phyloP scores from a whole-genome alignment of 352 stramenopile genomes.

The Phytophthora litchii region DNA sequence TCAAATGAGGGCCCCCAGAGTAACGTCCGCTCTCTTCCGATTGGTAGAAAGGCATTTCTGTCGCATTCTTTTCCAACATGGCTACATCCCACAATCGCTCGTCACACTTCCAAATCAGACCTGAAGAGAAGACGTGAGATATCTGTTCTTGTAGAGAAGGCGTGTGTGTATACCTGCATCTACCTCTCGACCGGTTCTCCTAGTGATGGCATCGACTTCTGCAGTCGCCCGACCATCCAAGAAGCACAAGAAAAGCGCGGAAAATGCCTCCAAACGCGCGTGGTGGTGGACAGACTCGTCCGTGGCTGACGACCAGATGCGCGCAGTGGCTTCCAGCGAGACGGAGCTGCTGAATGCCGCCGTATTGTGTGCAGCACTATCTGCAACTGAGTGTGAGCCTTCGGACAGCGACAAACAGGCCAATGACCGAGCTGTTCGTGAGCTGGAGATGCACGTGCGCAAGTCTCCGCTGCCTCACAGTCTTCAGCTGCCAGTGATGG shows the following conservation, averaged over 20 bases:
- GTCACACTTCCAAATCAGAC: conserved; percentile 17
- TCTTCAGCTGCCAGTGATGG: conserved; percentile 59
- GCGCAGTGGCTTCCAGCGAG: conserved; percentile 55
- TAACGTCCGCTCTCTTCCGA: conserved; percentile 2
- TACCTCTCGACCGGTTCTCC: not conserved
- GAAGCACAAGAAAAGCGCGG: conserved; percentile 7
- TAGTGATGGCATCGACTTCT: conserved; percentile 19
- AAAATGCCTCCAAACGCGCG: conserved; percentile 2
- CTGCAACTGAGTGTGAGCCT: conserved; percentile 36
- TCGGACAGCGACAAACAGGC: conserved; percentile 17
- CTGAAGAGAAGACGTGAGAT: not conserved
- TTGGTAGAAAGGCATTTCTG: conserved; percentile 24
- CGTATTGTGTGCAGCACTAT: conserved; percentile 73
- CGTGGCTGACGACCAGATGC: conserved; percentile 12
- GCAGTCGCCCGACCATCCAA: conserved; percentile 16
- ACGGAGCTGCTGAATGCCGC: conserved; percentile 76
- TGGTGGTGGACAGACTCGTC: conserved; percentile 58
- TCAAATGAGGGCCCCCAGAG: conserved; percentile 13
- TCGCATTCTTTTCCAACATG: conserved; percentile 29
- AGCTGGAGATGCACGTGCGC: conserved; percentile 62
- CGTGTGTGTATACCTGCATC: not conserved
- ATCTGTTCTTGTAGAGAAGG: not conserved
- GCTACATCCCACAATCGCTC: conserved; percentile 21
- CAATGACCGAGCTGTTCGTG: conserved; percentile 30
- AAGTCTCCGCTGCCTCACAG: conserved; percentile 73